These are phyloP conservation scores for Fermentozyma sake DNA, from an alignment of 1,139 yeast genomes.

Conservation along the genomic window DNA sequence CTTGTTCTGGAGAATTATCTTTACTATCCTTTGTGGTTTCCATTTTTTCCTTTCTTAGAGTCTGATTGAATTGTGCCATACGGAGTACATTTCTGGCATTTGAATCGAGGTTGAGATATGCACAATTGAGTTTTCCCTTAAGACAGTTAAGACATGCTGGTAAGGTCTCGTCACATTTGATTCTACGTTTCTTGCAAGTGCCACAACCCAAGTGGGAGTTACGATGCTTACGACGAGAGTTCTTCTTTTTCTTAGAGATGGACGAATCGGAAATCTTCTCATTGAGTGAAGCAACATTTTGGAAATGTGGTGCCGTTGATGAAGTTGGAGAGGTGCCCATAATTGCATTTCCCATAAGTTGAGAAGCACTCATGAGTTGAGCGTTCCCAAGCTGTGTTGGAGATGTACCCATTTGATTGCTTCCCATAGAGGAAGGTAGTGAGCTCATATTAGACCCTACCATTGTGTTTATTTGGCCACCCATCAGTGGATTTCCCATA, in stretches of 20 bases:
- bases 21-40: conserved; percentile 6
- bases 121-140: conserved; percentile 55
- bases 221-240: conserved; percentile 56
- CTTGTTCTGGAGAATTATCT: conserved; percentile 6
- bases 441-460: too few species aligned
- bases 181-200: conserved; percentile 61
- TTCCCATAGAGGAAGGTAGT: too few species aligned
- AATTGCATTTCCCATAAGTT: too few species aligned
- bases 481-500: too few species aligned
- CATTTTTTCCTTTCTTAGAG: conserved; percentile 30
- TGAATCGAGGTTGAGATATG: conserved; percentile 47
- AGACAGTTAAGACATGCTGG: conserved; percentile 60
- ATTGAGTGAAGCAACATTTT: too few species aligned
- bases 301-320: too few species aligned
- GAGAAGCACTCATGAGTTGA: too few species aligned
- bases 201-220: conserved; percentile 64
- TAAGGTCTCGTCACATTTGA: conserved; percentile 63
- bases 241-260: conserved; percentile 29
- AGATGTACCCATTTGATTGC: too few species aligned
- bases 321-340: too few species aligned
- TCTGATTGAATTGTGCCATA: conserved; percentile 49
- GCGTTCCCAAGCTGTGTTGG: too few species aligned
- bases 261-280: conserved; percentile 1
- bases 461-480: too few species aligned
- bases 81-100: conserved; percentile 48